Conservation (phyloP, 1,139 yeast genomes). For the Lodderomyces pseudojiufengensis region DNA sequence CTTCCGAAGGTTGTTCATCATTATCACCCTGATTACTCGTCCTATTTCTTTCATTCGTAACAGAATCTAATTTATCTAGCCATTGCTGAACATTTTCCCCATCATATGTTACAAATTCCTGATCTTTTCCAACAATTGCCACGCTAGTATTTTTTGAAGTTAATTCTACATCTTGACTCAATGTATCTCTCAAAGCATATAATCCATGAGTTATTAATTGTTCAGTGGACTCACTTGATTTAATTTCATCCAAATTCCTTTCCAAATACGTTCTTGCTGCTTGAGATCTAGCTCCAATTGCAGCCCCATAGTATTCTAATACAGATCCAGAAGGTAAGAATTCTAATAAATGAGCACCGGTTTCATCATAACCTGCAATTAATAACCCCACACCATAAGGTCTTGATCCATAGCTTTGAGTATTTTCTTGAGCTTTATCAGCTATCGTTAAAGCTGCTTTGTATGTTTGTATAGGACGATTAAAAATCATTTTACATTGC, state of each 20-base stretch:
- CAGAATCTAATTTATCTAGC: conserved; percentile 66
- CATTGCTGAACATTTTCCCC: conserved; percentile 82
- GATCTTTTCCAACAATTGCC: conserved; percentile 83
- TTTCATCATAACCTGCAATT: conserved; percentile 88
- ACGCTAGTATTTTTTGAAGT: conserved; percentile 82
- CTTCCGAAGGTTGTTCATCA: conserved; percentile 17
- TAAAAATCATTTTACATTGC: conserved; percentile 79
- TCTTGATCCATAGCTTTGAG: conserved; percentile 93
- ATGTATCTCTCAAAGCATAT: conserved; percentile 88
- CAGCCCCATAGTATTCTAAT: conserved; percentile 86
- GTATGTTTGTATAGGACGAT: conserved; percentile 81
- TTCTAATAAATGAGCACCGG: conserved; percentile 92
- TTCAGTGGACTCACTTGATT: conserved; percentile 57
- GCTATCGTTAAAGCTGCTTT: conserved; percentile 86
- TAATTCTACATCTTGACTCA: conserved; percentile 91
- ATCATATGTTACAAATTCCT: conserved; percentile 71
- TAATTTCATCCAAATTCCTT: conserved; percentile 69
- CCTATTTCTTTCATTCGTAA: conserved; percentile 48
- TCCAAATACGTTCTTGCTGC: conserved; percentile 96
- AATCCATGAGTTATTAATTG: conserved; percentile 83
- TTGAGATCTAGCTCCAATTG: conserved; percentile 98
- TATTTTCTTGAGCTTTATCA: conserved; percentile 94
- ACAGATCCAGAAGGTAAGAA: conserved; percentile 96
- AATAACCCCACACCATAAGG: conserved; percentile 97
- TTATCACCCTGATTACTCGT: conserved; percentile 41